phyloP scores from a whole-genome alignment of 2,329 filamentous ascomycete species.

The Neonectria punicea region DNA sequence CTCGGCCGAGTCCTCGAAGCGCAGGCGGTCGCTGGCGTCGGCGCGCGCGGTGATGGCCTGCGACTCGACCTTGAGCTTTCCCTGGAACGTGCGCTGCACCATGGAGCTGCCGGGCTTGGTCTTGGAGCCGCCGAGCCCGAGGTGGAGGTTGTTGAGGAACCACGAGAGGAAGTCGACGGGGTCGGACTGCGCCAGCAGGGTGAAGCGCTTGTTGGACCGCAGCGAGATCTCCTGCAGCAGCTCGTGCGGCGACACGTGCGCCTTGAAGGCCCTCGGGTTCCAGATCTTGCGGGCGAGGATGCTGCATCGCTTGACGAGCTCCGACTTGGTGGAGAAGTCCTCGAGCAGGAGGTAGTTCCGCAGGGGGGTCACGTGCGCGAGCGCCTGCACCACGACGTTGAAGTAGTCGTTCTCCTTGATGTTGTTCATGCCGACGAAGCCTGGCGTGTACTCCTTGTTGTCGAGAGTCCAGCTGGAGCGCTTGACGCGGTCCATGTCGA shows the following conservation, averaged over 20 bases:
- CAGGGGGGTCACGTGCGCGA: constrained; percentile 89
- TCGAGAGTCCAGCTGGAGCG: constrained; percentile 77
- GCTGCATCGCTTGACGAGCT: constrained; percentile 88
- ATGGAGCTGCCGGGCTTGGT: constrained; percentile 86
- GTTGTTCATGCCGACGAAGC: constrained; percentile 99
- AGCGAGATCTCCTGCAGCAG: constrained; percentile 94
- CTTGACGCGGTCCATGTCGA: constrained; percentile 76
- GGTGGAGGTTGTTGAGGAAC: constrained; percentile 96
- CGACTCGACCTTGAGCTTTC: constrained; percentile 89
- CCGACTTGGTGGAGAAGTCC: constrained; percentile 75
- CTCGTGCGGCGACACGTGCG: constrained; percentile 96
- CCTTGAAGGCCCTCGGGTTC: constrained; percentile 96
- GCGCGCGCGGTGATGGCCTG: constrained; percentile 93
- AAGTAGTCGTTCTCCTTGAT: constrained; percentile 99
- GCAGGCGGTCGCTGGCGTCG: constrained; percentile 85
- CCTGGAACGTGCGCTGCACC: constrained; percentile 93
- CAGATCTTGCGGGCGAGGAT: constrained; percentile 96
- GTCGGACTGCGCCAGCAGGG: constrained; percentile 89
- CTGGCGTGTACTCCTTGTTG: constrained; percentile 88
- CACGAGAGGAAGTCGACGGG: constrained; percentile 96
- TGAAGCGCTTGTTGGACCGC: constrained; percentile 91
- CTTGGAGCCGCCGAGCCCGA: constrained; percentile 89
- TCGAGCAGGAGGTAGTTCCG: constrained; percentile 94
- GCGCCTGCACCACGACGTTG: constrained; percentile 91
- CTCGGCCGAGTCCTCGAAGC: constrained; percentile 89